These are phyloP conservation scores for Phalaenopsis equestris DNA, from an alignment of 106 monocot species.

Conservation along the genomic window DNA sequence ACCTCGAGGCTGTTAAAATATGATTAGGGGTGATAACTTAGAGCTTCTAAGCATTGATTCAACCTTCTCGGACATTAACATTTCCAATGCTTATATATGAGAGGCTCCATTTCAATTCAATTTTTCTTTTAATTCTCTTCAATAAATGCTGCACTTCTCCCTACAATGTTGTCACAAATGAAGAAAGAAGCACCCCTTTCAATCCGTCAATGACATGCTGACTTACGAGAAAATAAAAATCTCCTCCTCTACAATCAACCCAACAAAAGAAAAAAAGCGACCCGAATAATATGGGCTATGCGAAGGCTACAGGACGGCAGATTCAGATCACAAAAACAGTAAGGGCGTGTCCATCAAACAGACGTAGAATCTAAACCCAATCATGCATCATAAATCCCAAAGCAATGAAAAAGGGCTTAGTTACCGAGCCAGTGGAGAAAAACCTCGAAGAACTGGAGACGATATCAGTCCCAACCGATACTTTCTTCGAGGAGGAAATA, in stretches of 20 bases:
- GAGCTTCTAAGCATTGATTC: not conserved
- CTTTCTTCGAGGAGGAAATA: constrained; percentile 7
- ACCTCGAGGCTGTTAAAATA: not conserved
- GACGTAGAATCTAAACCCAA: not conserved
- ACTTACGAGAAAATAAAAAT: not conserved
- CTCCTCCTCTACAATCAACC: not conserved
- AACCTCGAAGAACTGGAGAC: constrained; percentile 13
- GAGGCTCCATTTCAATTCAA: not conserved
- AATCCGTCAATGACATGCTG: too few relatives aligned
- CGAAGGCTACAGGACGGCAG: not conserved
- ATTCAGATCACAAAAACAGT: not conserved
- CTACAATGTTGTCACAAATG: too few relatives aligned
- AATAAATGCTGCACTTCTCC: not conserved
- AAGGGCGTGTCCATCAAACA: not conserved
- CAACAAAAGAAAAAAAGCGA: not conserved
- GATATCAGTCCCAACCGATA: constrained; percentile 11
- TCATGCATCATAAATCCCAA: not conserved
- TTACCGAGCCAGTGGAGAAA: constrained; percentile 26
- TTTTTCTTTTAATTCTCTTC: not conserved
- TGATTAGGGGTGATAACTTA: not conserved
- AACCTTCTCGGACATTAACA: not conserved
- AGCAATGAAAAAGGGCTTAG: not conserved
- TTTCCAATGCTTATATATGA: too few relatives aligned
- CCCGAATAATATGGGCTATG: not conserved
- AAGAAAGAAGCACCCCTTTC: too few relatives aligned